Evolutionary conservation across 2,329 filamentous ascomycete species (phyloP).

Genomic region (Remersonia thermophila): DNA sequence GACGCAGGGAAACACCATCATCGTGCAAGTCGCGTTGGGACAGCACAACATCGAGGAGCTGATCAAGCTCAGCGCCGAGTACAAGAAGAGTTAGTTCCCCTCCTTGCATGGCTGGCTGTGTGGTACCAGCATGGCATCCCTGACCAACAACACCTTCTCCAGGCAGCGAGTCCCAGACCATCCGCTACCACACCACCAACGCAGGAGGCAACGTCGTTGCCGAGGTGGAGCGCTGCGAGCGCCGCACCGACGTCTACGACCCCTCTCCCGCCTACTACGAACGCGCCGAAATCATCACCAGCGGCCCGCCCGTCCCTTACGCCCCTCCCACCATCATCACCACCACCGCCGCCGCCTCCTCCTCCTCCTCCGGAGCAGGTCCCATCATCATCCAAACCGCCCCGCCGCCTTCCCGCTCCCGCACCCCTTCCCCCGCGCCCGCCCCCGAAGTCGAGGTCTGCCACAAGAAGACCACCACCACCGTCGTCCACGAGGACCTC

Average conservation of each 20-base stretch:
- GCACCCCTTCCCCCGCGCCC: too few relatives aligned
- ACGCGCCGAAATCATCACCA: conserved; percentile 53
- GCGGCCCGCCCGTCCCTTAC: too few relatives aligned
- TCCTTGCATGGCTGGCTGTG: too few relatives aligned
- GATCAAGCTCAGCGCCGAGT: conserved; percentile 69
- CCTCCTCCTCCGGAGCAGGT: too few relatives aligned
- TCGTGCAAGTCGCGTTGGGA: conserved; percentile 73
- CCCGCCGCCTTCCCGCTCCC: too few relatives aligned
- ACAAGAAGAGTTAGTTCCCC: conserved; percentile 42
- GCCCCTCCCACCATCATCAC: too few relatives aligned
- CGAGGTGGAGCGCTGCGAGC: conserved; percentile 36
- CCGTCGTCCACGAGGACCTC: too few relatives aligned
- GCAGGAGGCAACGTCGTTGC: conserved; percentile 34
- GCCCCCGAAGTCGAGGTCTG: too few relatives aligned
- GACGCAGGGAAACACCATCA: conserved; percentile 61
- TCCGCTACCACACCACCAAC: conserved; percentile 28
- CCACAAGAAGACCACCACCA: too few relatives aligned
- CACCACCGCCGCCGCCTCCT: too few relatives aligned
- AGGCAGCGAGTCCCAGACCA: conserved; percentile 3
- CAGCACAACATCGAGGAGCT: conserved; percentile 88
- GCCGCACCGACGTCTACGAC: conserved; percentile 18
- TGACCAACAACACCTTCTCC: background rate
- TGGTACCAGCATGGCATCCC: too few relatives aligned
- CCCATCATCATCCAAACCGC: too few relatives aligned
- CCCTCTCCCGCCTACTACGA: conserved; percentile 38